Conservation (phyloP, 1,139 yeast species). For the Nadsonia commutata region DNA sequence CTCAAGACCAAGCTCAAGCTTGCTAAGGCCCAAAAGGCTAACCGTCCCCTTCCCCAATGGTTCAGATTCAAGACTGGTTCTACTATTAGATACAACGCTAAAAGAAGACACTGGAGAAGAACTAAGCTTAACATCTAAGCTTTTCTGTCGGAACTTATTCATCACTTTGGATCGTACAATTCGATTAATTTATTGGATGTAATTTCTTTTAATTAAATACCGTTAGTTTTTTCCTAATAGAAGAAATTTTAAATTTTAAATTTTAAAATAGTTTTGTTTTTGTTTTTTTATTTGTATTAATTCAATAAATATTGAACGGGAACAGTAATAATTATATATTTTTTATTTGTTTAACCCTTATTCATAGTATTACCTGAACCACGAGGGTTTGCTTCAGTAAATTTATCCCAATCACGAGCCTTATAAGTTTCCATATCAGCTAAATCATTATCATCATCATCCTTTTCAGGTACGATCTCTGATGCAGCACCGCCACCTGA, state of each 20-base stretch:
- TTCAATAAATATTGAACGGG: too few relatives aligned
- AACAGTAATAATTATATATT: background rate
- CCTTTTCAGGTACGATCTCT: slow-evolving; percentile 27
- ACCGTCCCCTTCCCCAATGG: slow-evolving; percentile 99
- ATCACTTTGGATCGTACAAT: too few relatives aligned
- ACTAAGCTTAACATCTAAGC: slow-evolving; percentile 94
- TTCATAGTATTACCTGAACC: slow-evolving; percentile 88
- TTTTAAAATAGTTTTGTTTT: too few relatives aligned
- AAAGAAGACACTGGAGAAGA: slow-evolving; percentile 99
- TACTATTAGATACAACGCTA: slow-evolving; percentile 92
- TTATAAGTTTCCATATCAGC: slow-evolving; percentile 44
- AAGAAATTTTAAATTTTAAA: too few relatives aligned
- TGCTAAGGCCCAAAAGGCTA: slow-evolving; percentile 98
- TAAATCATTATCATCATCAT: slow-evolving; percentile 40
- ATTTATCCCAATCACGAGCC: slow-evolving; percentile 83
- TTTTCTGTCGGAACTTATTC: background rate
- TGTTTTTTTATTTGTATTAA: too few relatives aligned
- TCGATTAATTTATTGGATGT: too few relatives aligned
- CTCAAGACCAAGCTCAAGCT: slow-evolving; percentile 97
- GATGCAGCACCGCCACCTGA: slow-evolving; percentile 34
- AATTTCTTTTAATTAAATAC: too few relatives aligned
- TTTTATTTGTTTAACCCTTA: slow-evolving; percentile 37
- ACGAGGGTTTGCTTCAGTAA: slow-evolving; percentile 71
- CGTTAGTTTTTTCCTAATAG: too few relatives aligned
- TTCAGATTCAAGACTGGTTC: slow-evolving; percentile 97